These are phyloP conservation scores for Mortierella claussenii DNA, from an alignment of 192 early-diverging fungal genomes.

Conservation along the genomic window DNA sequence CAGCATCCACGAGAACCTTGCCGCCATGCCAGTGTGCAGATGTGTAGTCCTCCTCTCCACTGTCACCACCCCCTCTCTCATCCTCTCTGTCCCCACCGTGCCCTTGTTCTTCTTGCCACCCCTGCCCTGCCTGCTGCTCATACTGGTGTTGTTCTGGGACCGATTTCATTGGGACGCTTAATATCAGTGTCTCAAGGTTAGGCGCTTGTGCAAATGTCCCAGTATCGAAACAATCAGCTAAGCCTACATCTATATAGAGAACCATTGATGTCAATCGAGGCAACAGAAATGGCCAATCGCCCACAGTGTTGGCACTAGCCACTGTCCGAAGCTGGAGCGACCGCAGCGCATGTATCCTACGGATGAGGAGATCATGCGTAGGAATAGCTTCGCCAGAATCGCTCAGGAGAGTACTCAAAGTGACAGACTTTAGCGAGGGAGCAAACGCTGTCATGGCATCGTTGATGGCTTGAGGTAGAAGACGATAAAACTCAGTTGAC, in stretches of 20 bases:
- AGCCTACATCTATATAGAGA: neutral
- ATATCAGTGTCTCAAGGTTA: conserved; percentile 10
- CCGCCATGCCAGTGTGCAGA: neutral
- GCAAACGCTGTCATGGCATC: conserved; percentile 10
- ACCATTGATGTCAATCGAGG: neutral
- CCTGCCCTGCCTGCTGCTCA: too few relatives aligned
- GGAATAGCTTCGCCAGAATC: neutral
- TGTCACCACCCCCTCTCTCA: too few relatives aligned
- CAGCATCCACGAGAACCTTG: neutral
- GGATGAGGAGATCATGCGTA: neutral
- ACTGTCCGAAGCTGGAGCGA: neutral
- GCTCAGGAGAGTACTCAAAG: too few relatives aligned
- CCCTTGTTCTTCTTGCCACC: too few relatives aligned
- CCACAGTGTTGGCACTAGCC: neutral
- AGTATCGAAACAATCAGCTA: neutral
- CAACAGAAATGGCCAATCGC: neutral
- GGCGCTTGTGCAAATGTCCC: conserved; percentile 14
- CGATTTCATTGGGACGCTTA: too few relatives aligned
- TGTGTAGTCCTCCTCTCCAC: too few relatives aligned
- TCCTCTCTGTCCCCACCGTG: too few relatives aligned
- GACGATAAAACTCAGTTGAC: neutral
- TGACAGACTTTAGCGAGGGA: neutral
- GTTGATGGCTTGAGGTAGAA: conserved; percentile 4
- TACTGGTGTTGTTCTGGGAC: too few relatives aligned
- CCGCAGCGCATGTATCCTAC: neutral